Evolutionary conservation across 257 asterid genomes (phyloP).

Genomic region (Anisodus tanguticus): DNA sequence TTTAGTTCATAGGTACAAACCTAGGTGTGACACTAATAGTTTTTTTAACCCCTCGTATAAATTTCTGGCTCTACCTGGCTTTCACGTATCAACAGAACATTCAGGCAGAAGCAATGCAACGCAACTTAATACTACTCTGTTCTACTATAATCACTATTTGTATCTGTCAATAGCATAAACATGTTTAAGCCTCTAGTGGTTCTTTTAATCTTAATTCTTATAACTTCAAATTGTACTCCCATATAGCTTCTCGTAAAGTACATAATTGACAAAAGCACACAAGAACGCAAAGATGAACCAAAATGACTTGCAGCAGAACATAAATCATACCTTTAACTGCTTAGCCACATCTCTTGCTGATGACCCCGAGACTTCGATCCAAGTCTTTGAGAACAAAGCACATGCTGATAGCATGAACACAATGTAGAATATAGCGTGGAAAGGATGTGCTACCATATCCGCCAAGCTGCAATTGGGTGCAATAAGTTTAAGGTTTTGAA

Average conservation of each 20-base stretch:
- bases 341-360: constrained; percentile 91
- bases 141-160: background rate
- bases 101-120: constrained; percentile 5
- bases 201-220: no score
- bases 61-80: no score
- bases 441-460: constrained; percentile 82
- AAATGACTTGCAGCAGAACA: background rate
- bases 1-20: no score
- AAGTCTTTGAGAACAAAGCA: constrained; percentile 83
- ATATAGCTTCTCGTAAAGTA: background rate
- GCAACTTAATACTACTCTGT: background rate
- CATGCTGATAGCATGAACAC: constrained; percentile 91
- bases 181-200: background rate
- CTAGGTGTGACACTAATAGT: no score
- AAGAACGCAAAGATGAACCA: background rate
- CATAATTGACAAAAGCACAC: background rate
- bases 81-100: background rate
- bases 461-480: constrained; percentile 47
- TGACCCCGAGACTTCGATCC: constrained; percentile 96
- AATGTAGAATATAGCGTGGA: constrained; percentile 81
- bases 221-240: background rate
- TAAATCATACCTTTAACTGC: constrained; percentile 74
- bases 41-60: no score
- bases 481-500: background rate
- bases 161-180: background rate